Evolutionary conservation across 129 eudicot species (phyloP).

Genomic region (Pittosporum tobira): DNA sequence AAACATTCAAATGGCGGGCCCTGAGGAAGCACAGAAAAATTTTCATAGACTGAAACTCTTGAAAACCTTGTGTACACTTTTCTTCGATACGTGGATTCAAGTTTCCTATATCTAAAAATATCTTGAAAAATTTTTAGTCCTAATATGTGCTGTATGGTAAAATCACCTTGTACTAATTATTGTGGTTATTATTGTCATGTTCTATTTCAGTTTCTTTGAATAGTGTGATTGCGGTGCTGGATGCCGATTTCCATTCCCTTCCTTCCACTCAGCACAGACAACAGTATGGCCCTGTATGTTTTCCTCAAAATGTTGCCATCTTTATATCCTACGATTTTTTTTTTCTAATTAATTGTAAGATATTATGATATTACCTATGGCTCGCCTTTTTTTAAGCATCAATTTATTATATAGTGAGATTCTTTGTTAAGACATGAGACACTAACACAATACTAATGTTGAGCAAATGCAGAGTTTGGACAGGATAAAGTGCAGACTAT

Average conservation of each 20-base stretch:
- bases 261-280: slow-evolving; percentile 95
- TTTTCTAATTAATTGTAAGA: no score
- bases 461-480: slow-evolving; percentile 68
- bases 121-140: background rate
- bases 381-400: background rate
- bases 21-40: no score
- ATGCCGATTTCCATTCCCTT: slow-evolving; percentile 97
- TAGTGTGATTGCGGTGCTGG: slow-evolving; percentile 93
- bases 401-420: background rate
- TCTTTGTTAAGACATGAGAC: background rate
- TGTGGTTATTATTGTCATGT: slow-evolving; percentile 9
- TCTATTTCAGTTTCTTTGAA: slow-evolving; percentile 70
- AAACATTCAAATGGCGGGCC: no score
- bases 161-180: slow-evolving; percentile 7
- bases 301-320: slow-evolving; percentile 2
- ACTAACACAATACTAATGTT: slow-evolving; percentile 13
- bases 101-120: background rate
- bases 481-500: slow-evolving; percentile 89
- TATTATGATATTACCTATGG: no score
- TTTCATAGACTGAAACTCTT: no score
- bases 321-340: slow-evolving; percentile 2
- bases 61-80: no score
- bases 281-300: slow-evolving; percentile 96
- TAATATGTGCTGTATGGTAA: slow-evolving; percentile 7
- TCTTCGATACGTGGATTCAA: no score